A percentile compares a stretch with the other conserved stretches of the same genome.
These are phyloP conservation scores for Metschnikowia similis DNA, from an alignment of 805 yeast species.

Conservation along the genomic window DNA sequence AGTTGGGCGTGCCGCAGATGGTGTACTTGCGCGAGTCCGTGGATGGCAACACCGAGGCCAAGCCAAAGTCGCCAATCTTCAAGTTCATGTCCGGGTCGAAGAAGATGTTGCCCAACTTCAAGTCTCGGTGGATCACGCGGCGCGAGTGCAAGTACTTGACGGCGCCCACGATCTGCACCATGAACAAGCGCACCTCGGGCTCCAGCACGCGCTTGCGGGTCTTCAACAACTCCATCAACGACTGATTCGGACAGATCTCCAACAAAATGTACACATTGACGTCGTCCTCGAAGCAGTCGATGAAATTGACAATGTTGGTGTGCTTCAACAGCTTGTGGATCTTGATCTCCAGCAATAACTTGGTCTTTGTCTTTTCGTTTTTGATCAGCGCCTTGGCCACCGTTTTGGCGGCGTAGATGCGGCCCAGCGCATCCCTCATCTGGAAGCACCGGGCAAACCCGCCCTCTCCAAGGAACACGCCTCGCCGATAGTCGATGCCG, in stretches of 20 bases:
- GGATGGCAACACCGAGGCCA: constrained; percentile 87
- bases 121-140: constrained; percentile 91
- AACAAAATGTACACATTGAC: constrained; percentile 87
- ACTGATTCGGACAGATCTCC: constrained; percentile 93
- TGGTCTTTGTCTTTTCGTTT: constrained; percentile 81
- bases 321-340: constrained; percentile 89
- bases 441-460: constrained; percentile 99
- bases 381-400: constrained; percentile 94
- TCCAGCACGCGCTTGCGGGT: constrained; percentile 81
- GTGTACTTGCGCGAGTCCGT: constrained; percentile 76
- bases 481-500: constrained; percentile 88
- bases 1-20: constrained; percentile 98
- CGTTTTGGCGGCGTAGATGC: constrained; percentile 91
- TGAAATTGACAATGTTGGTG: constrained; percentile 83
- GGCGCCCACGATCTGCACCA: constrained; percentile 93
- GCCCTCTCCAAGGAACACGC: constrained; percentile 91
- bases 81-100: constrained; percentile 91
- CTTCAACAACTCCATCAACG: constrained; percentile 87
- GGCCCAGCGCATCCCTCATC: constrained; percentile 85
- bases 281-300: constrained; percentile 97
- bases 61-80: constrained; percentile 96
- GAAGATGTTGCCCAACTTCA: constrained; percentile 93
- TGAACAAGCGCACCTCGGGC: constrained; percentile 84
- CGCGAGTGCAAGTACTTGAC: constrained; percentile 87
- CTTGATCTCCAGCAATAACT: constrained; percentile 87